phyloP scores from a whole-genome alignment of 2,329 filamentous ascomycete species.

The Apiospora rasikravindrae region DNA sequence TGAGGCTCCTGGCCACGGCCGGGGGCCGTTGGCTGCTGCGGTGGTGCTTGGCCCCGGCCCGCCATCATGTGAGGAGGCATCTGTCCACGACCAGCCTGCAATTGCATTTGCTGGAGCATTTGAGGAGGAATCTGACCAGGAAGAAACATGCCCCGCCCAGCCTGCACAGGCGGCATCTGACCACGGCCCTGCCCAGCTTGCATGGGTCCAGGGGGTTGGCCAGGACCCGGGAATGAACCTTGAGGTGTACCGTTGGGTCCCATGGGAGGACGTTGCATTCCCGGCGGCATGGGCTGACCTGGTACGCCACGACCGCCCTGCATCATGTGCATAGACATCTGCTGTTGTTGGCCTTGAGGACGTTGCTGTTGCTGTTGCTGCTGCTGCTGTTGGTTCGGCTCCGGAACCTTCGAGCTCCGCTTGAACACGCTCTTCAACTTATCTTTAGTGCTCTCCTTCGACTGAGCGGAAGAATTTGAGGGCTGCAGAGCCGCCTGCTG shows the following conservation, averaged over 20 bases:
- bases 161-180: conserved; percentile 28
- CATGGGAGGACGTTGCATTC: conserved; percentile 16
- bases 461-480: conserved; percentile 25
- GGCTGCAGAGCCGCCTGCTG: not conserved
- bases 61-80: conserved; percentile 24
- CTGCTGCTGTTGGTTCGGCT: conserved; percentile 18
- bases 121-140: conserved; percentile 23
- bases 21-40: not conserved
- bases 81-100: conserved; percentile 26
- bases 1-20: conserved; percentile 24
- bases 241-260: conserved; percentile 24
- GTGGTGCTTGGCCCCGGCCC: not conserved
- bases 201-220: not conserved
- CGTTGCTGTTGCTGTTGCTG: conserved; percentile 25
- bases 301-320: conserved; percentile 13
- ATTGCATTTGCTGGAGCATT: conserved; percentile 28
- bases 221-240: conserved; percentile 24
- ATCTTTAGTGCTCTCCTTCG: conserved; percentile 34
- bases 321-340: not conserved
- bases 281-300: conserved; percentile 23
- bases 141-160: conserved; percentile 23
- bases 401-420: conserved; percentile 31
- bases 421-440: conserved; percentile 39
- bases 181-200: conserved; percentile 25
- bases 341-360: not conserved